Conservation (phyloP, 2,329 filamentous ascomycete species). For the Cladorrhinum sp. region DNA sequence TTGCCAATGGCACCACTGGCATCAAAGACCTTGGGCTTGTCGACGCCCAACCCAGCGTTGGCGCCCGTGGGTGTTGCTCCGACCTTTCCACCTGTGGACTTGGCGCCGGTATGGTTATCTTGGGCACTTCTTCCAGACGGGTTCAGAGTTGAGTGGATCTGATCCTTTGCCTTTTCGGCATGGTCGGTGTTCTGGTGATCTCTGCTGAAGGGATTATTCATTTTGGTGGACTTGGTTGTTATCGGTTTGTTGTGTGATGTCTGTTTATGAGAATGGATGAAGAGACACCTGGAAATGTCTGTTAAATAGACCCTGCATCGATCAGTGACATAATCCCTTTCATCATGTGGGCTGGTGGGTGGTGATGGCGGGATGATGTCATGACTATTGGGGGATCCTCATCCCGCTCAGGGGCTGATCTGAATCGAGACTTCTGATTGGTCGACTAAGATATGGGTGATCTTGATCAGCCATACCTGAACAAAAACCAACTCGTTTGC, state of each 20-base stretch:
- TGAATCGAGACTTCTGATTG: background rate
- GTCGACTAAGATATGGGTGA: background rate
- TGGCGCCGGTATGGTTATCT: slow-evolving; percentile 19
- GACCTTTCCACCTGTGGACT: slow-evolving; percentile 23
- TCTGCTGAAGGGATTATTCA: background rate
- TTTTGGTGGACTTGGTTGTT: background rate
- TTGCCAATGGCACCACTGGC: slow-evolving; percentile 51
- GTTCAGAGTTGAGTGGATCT: background rate
- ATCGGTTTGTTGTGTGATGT: background rate
- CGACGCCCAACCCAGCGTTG: slow-evolving; percentile 26
- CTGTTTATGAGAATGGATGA: background rate
- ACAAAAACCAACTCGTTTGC: no score
- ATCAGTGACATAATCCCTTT: background rate
- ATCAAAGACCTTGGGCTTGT: slow-evolving; percentile 44
- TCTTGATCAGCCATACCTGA: no score
- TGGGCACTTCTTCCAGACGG: slow-evolving; percentile 11
- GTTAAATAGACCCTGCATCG: background rate
- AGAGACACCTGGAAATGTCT: background rate
- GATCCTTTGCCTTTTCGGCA: background rate
- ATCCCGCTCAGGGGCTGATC: background rate
- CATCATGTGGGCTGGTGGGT: background rate
- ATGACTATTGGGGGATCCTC: background rate
- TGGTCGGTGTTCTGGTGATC: slow-evolving; percentile 4
- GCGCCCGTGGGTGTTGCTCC: slow-evolving; percentile 24
- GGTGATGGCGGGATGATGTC: background rate